Conservation (phyloP, 1,139 yeast species). For the Candida pseudocylindracea region DNA sequence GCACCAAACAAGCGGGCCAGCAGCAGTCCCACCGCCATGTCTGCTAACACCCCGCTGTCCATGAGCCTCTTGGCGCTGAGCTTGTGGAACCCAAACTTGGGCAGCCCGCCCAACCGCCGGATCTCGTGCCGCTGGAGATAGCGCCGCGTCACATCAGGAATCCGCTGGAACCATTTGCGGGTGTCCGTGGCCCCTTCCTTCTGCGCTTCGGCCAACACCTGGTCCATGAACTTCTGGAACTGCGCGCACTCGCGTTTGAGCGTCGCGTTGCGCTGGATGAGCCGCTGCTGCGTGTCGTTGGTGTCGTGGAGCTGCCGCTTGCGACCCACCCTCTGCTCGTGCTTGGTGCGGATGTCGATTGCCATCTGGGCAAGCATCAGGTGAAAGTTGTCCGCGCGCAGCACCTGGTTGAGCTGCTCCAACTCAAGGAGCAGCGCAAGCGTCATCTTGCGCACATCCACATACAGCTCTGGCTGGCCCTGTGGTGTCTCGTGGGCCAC, state of each 20-base stretch:
- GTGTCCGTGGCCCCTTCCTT: constrained; percentile 10
- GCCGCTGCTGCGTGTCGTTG: constrained; percentile 30
- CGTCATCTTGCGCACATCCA: constrained; percentile 57
- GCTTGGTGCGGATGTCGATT: constrained; percentile 60
- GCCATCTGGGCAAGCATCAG: constrained; percentile 67
- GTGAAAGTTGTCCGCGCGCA: constrained; percentile 57
- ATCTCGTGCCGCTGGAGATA: constrained; percentile 59
- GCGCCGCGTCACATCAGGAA: constrained; percentile 55
- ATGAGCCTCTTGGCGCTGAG: constrained; percentile 55
- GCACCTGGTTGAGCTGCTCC: constrained; percentile 44
- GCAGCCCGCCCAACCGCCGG: constrained; percentile 42
- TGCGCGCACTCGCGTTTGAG: constrained; percentile 39
- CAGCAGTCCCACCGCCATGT: too few relatives aligned
- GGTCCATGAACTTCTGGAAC: constrained; percentile 49
- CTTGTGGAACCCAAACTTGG: constrained; percentile 68
- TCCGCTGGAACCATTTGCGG: constrained; percentile 23
- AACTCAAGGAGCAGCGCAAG: constrained; percentile 57
- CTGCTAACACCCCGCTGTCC: constrained; percentile 34
- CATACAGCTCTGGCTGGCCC: constrained; percentile 20
- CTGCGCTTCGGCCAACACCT: constrained; percentile 40
- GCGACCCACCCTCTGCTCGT: constrained; percentile 41
- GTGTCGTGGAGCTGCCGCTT: constrained; percentile 40
- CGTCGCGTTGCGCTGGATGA: constrained; percentile 38
- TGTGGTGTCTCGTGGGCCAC: constrained; percentile 23
- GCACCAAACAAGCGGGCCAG: constrained; percentile 29